Percentiles rank a stretch among this genome's conserved stretches.
phyloP scores from a whole-genome alignment of 2,329 filamentous ascomycete species.

The Aspergillus oerlinghausenensis region DNA sequence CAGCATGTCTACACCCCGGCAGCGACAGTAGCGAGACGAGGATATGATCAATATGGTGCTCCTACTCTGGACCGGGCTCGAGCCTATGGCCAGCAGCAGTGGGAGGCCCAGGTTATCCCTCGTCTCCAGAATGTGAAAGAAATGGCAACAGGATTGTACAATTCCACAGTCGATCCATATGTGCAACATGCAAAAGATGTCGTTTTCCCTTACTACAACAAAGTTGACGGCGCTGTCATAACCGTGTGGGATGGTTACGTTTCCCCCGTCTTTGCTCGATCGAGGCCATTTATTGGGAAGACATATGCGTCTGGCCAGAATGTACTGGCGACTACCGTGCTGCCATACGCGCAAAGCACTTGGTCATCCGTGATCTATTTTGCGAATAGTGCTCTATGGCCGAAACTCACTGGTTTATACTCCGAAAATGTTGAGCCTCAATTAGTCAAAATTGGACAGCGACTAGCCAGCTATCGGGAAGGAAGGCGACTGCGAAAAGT shows the following conservation, averaged over 20 bases:
- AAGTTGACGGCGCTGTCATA: constrained; percentile 57
- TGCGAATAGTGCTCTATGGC: constrained; percentile 73
- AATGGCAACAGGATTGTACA: constrained; percentile 62
- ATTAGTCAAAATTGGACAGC: constrained; percentile 83
- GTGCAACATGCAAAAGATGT: constrained; percentile 57
- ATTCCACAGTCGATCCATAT: constrained; percentile 67
- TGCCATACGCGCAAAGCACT: constrained; percentile 68
- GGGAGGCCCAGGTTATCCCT: constrained; percentile 74
- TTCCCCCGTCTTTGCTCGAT: constrained; percentile 69
- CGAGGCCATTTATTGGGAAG: constrained; percentile 67
- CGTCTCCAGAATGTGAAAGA: constrained; percentile 63
- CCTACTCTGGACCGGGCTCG: constrained; percentile 66
- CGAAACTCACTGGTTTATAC: constrained; percentile 74
- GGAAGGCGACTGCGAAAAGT: constrained; percentile 59
- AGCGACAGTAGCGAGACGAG: constrained; percentile 56
- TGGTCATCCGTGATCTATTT: constrained; percentile 68
- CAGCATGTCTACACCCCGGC: constrained; percentile 64
- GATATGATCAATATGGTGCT: constrained; percentile 66
- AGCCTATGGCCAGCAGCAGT: constrained; percentile 64
- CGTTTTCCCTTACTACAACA: constrained; percentile 68
- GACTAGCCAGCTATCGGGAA: constrained; percentile 63
- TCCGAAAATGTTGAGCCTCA: constrained; percentile 93
- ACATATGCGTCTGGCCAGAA: constrained; percentile 63
- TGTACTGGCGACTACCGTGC: constrained; percentile 63
- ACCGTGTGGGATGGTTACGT: constrained; percentile 49